phyloP scores from a whole-genome alignment of 441 rosid genomes.

The Heliophila coronopifolia region DNA sequence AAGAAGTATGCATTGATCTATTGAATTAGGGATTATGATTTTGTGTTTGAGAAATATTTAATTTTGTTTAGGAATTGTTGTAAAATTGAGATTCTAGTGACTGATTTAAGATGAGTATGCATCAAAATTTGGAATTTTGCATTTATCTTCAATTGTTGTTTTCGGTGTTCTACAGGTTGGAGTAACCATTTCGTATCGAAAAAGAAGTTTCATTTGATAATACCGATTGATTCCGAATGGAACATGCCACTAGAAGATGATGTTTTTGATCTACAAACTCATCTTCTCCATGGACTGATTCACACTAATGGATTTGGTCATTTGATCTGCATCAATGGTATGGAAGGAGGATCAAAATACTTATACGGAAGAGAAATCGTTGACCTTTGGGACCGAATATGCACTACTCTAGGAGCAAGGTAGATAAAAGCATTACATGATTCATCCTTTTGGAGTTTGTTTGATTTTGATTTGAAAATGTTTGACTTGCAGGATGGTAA shows the following conservation, averaged over 20 bases:
- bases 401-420: conserved; percentile 53
- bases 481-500: conserved; percentile 48
- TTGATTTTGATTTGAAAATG: background rate
- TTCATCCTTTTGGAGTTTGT: background rate
- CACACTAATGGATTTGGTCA: conserved; percentile 88
- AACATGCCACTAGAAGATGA: conserved; percentile 46
- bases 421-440: conserved; percentile 17
- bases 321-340: conserved; percentile 69
- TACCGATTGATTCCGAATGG: conserved; percentile 61
- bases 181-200: conserved; percentile 58
- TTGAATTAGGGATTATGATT: no score
- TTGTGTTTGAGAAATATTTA: no score
- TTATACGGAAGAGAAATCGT: conserved; percentile 68
- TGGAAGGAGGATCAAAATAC: conserved; percentile 63
- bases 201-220: conserved; percentile 63
- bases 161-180: conserved; percentile 51
- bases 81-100: no score
- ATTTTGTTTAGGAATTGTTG: no score
- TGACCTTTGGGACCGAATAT: conserved; percentile 83
- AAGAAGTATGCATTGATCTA: no score
- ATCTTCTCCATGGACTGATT: conserved; percentile 72
- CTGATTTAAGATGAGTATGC: no score
- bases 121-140: no score
- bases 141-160: background rate
- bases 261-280: conserved; percentile 47